phyloP scores from a whole-genome alignment of 768 basidiomycete species.

The Termitomyces sp. region DNA sequence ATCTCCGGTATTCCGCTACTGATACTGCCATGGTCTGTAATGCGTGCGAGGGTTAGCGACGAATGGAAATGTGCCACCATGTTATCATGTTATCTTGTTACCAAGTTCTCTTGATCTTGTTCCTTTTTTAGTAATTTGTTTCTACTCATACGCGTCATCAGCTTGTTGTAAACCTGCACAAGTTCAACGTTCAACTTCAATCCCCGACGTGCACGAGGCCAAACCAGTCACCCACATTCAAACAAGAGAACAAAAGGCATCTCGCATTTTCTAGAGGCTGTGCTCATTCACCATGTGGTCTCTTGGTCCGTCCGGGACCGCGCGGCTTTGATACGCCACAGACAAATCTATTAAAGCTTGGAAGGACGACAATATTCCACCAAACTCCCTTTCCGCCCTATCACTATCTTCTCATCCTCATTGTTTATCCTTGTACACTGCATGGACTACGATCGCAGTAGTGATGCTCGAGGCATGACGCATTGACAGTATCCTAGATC shows the following conservation, averaged over 20 bases:
- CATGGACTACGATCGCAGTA: background rate
- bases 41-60: background rate
- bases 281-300: background rate
- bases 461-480: background rate
- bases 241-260: background rate
- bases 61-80: background rate
- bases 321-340: conserved; percentile 8
- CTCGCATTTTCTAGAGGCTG: background rate
- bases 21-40: too few relatives aligned
- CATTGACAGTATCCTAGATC: background rate
- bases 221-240: background rate
- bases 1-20: too few relatives aligned
- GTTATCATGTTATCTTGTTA: too few relatives aligned
- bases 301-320: background rate
- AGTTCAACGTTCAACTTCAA: background rate
- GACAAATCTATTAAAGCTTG: conserved; percentile 6
- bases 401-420: background rate
- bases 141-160: background rate
- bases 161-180: background rate
- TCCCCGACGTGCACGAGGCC: background rate
- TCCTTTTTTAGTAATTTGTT: too few relatives aligned
- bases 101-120: too few relatives aligned
- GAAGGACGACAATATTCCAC: background rate
- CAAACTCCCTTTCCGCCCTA: background rate
- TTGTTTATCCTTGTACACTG: background rate